Evolutionary conservation across 2,329 filamentous ascomycete genomes (phyloP).

Genomic region (Penicillium decumbens): DNA sequence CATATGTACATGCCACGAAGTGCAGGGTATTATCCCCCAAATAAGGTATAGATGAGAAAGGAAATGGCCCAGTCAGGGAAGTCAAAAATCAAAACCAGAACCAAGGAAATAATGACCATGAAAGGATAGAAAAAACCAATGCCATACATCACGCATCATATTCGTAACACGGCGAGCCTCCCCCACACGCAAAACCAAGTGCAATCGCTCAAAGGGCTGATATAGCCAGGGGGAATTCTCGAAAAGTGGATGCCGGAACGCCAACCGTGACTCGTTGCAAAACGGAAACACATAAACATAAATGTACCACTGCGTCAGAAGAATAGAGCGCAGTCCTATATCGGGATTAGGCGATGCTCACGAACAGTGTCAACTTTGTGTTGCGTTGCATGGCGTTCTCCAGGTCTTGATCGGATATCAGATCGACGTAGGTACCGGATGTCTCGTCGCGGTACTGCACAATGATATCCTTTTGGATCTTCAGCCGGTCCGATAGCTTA

Average conservation of each 20-base stretch:
- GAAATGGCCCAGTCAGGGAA: conserved; percentile 9
- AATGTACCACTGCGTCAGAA: not conserved
- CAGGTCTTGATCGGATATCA: conserved; percentile 76
- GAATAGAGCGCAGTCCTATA: not conserved
- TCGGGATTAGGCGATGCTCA: conserved; percentile 39
- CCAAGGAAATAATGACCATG: not conserved
- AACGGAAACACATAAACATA: conserved; percentile 7
- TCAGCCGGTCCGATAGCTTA: conserved; percentile 78
- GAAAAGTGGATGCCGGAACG: conserved; percentile 18
- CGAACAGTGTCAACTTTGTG: conserved; percentile 77
- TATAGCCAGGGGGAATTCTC: conserved; percentile 14
- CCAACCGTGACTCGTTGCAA: conserved; percentile 22
- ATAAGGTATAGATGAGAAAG: conserved; percentile 8
- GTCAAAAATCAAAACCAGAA: not conserved
- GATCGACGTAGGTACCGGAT: conserved; percentile 66
- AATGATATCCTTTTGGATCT: conserved; percentile 69
- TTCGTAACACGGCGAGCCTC: conserved; percentile 31
- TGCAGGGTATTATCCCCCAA: conserved; percentile 17
- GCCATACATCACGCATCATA: conserved; percentile 34
- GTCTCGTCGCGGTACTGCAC: conserved; percentile 84
- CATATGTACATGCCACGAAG: conserved; percentile 33
- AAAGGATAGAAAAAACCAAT: conserved; percentile 10
- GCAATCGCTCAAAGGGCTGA: conserved; percentile 25
- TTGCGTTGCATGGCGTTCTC: conserved; percentile 76
- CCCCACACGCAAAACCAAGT: conserved; percentile 17